Evolutionary conservation across 75 land plant genomes (phyloP), one percentile per base, ranked within the genome.

Genomic region (Pseudotsuga menziesii): DNA sequence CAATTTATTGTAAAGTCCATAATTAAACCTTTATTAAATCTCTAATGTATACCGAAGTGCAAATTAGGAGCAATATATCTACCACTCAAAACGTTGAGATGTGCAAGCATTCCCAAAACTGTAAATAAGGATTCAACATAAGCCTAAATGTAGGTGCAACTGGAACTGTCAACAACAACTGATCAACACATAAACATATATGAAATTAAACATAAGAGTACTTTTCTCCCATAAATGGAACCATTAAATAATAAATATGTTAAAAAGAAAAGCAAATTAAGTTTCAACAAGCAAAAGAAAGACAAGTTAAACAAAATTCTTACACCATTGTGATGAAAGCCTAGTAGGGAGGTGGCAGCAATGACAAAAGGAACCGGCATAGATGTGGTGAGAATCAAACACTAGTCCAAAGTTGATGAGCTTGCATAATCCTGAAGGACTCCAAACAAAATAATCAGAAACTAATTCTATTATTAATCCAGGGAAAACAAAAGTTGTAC

Each of bases 321-420:
- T 80, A 93, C 96, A 76, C 83, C 70, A 87, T 87, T 82, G n/a
- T 78, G 88, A 66, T 81, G 85, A 72, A 81, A 91, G 25, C 91
- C 86, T 32, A 89, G 48, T 76, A 85, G 82, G 12, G 93, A 91
- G 3, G 80, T 67, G 35, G 78, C 78, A 20, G 89, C 90, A 23
- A 81, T 61, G 59, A 80, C 73, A 61, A 88, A 79, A 77, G 96
- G 81, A 61, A 89, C 52, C 32, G 93, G 88, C 41, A 80, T 83
- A 15, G 77, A 77, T 55, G 77, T 77, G 7, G 89, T 76, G 67
- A 88, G 90, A 22, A 93, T 78, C 55, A 91, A 22, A 55, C 76
- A 74, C 71, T 87, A 90, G 76, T 85, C 82, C 88, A 93, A 83
- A 23, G 81, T 54, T 23, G 86, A 72, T 59, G 75, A 26, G 48